A percentile compares a stretch with the other conserved stretches of the same genome.
Conservation (phyloP, 768 basidiomycete species). For the Lentinula detonsa region DNA sequence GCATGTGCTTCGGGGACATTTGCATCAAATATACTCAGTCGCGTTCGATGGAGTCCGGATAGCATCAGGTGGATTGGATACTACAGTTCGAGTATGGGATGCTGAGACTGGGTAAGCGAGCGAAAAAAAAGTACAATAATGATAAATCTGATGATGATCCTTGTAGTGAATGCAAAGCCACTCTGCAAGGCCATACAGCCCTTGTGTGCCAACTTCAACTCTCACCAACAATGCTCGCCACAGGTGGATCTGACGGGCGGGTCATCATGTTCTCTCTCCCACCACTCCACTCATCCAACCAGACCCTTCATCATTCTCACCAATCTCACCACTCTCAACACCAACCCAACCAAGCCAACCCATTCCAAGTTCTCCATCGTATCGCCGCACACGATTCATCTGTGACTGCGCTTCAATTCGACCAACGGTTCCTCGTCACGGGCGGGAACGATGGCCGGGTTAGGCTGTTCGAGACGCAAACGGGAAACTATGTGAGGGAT, state of each 20-base stretch:
- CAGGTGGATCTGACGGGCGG: conserved; percentile 86
- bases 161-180: conserved; percentile 68
- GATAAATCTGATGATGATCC: no score
- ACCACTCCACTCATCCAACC: not conserved
- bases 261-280: conserved; percentile 64
- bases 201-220: conserved; percentile 91
- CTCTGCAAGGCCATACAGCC: conserved; percentile 87
- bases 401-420: conserved; percentile 85
- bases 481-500: conserved; percentile 69
- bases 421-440: conserved; percentile 74
- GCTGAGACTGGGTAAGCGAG: conserved; percentile 70
- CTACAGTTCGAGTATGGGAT: conserved; percentile 91
- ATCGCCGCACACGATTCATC: conserved; percentile 87
- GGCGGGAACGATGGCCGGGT: conserved; percentile 85
- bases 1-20: conserved; percentile 76
- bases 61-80: conserved; percentile 87
- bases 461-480: conserved; percentile 60
- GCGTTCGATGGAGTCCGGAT: conserved; percentile 83
- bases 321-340: not conserved
- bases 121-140: no score
- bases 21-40: conserved; percentile 85
- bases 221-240: conserved; percentile 61
- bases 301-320: not conserved
- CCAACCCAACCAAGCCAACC: conserved; percentile 6
- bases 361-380: conserved; percentile 46